These are phyloP conservation scores for Chrysanthemum seticuspe DNA, from an alignment of 129 eudicot genomes.

Conservation along the genomic window DNA sequence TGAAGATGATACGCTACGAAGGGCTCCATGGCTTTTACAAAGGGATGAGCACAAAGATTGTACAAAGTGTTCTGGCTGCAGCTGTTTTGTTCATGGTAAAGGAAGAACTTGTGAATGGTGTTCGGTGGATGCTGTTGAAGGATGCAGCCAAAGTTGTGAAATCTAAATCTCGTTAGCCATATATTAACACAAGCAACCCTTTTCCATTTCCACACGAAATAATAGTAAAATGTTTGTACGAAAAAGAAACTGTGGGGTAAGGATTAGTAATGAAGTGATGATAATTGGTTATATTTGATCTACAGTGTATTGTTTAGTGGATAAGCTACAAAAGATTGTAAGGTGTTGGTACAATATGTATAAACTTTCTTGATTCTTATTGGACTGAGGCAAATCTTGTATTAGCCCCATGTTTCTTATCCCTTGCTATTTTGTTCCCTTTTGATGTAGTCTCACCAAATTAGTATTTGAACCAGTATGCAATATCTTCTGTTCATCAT, in stretches of 20 bases:
- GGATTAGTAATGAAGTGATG: slow-evolving; percentile 17
- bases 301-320: slow-evolving; percentile 20
- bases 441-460: background rate
- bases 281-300: slow-evolving; percentile 16
- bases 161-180: slow-evolving; percentile 25
- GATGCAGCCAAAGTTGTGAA: slow-evolving; percentile 35
- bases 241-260: too few species aligned
- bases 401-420: slow-evolving; percentile 12
- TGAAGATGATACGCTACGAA: slow-evolving; percentile 86
- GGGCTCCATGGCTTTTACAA: slow-evolving; percentile 81
- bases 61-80: slow-evolving; percentile 97
- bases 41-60: slow-evolving; percentile 53
- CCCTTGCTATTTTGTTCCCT: slow-evolving; percentile 9
- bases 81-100: slow-evolving; percentile 93
- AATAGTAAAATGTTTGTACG: too few species aligned
- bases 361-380: too few species aligned
- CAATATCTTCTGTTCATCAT: background rate
- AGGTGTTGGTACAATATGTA: too few species aligned
- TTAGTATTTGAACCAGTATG: background rate
- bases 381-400: too few species aligned
- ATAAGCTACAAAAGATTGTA: background rate
- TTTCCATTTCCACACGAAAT: too few species aligned
- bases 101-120: slow-evolving; percentile 88
- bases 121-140: slow-evolving; percentile 63
- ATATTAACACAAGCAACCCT: background rate